phyloP scores from a whole-genome alignment of 78 protist species.

The Emiliania huxleyi region DNA sequence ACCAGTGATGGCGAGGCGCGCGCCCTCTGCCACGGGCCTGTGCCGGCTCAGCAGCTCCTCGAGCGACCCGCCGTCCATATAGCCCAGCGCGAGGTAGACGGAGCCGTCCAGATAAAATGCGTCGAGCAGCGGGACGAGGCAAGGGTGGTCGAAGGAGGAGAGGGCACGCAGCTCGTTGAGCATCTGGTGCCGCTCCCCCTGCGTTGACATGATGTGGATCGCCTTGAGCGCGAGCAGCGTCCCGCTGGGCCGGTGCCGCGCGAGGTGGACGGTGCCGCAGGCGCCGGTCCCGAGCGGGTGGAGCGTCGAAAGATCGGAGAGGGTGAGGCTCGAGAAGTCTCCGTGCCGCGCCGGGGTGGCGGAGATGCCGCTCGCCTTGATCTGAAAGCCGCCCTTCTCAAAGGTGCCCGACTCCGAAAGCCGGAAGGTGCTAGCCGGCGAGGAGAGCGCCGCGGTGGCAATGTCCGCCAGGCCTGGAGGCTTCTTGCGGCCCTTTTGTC shows the following conservation, averaged over 20 bases:
- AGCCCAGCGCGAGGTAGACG: background rate
- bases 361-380: background rate
- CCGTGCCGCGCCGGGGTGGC: background rate
- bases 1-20: background rate
- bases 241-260: background rate
- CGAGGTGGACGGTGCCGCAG: background rate
- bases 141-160: too few species aligned
- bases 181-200: background rate
- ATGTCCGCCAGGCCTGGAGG: too few species aligned
- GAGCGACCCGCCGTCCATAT: background rate
- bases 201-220: background rate
- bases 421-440: background rate
- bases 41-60: background rate
- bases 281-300: background rate
- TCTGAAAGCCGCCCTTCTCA: background rate
- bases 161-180: constrained; percentile 1
- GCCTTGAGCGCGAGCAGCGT: background rate
- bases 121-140: background rate
- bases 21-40: background rate
- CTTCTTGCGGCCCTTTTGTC: too few species aligned
- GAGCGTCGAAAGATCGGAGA: background rate
- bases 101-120: background rate
- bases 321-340: background rate
- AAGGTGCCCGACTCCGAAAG: background rate
- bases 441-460: too few species aligned